phyloP scores from a whole-genome alignment of 2,329 filamentous ascomycete genomes.

The Colletotrichum phormii region DNA sequence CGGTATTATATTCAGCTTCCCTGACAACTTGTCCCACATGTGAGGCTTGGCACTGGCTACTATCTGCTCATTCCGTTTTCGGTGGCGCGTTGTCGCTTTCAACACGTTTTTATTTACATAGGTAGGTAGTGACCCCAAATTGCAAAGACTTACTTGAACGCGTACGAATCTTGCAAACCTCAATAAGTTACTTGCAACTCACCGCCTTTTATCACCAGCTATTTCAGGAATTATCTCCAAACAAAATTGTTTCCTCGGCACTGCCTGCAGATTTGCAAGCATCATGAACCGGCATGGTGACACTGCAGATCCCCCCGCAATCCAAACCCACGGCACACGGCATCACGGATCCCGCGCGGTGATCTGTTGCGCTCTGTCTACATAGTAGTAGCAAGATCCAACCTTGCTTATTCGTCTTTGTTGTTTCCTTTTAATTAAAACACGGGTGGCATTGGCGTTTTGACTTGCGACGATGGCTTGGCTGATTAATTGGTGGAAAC shows the following conservation, averaged over 20 bases:
- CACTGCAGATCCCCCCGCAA: slow-evolving; percentile 16
- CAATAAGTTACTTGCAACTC: not conserved
- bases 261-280: not conserved
- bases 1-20: not conserved
- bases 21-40: not conserved
- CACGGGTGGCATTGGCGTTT: not conserved
- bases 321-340: slow-evolving; percentile 5
- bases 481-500: slow-evolving; percentile 11
- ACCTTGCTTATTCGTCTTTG: not conserved
- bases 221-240: not conserved
- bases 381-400: no score
- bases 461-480: not conserved
- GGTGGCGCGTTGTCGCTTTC: not conserved
- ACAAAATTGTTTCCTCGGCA: not conserved
- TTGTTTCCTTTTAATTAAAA: not conserved
- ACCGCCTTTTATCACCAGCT: not conserved
- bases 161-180: not conserved
- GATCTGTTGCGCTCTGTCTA: not conserved
- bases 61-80: not conserved
- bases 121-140: no score
- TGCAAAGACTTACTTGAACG: no score
- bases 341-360: not conserved
- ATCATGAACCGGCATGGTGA: not conserved
- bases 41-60: not conserved
- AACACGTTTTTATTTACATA: not conserved